Evolutionary conservation across 352 stramenopile genomes (phyloP), one percentile per base, ranked within the genome.

Genomic region (Halophytophthora polymorphica): DNA sequence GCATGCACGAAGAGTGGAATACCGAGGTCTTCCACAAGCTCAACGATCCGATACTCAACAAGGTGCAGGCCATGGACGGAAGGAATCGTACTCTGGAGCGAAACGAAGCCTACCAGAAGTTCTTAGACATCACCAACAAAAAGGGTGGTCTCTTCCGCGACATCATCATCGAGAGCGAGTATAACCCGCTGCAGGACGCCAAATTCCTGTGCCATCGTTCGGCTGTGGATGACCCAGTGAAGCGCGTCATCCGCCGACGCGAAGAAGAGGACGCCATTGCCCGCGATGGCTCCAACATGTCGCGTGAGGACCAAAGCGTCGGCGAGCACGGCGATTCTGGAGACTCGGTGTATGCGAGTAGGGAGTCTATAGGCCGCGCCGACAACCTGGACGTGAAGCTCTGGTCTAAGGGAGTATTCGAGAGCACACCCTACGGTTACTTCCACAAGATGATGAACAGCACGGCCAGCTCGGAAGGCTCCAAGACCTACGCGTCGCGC

Each of bases 131-230:
- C 57, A 87, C 76, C 40, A 88, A 89, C 66, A 89, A 89, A 60
- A 90, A 90, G 48, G 77, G 75, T 7, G 77, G 76, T 8, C 64
- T 91, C 48, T 91, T 88, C 41, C 81, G 81, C 45, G 81, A 91
- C 49, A 91, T 91, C 52, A 91, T 89, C 56, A 91, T 89, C 43
- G 77, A 89, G 47, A 91, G 76, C 63, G 77, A 91, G 61, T 91
- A 91, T 59, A 87, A 89, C 41, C 81, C 77, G 47, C 61, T 91
- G n/a, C 64, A 69, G 21, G 77, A 91, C 36, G 61, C 73, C 23
- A 83, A 82, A 52, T 81, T 72, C 45, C 14, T 91, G 1, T 66
- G 34, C 31, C 67, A 88, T 49, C 63, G 67, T 39, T 58, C 64
- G 0, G 58, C 56, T 31, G 35, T 91, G 14, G 77, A 91, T 53